Evolutionary conservation across 495 filamentous ascomycete genomes (phyloP).

Genomic region (Penicillium verhagenii): DNA sequence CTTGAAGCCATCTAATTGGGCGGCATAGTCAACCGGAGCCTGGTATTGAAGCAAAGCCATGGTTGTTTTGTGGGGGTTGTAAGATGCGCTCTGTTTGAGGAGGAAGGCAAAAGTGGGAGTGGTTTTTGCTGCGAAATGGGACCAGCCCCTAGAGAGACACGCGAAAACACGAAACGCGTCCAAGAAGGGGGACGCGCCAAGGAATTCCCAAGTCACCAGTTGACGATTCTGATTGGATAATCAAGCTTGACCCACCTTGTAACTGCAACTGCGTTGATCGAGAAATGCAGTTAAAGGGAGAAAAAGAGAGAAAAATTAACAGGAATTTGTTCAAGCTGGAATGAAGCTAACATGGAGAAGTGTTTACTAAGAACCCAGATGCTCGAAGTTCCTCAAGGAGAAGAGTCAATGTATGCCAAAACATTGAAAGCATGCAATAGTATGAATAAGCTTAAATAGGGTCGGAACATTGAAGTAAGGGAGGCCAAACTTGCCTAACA

Average conservation of each 20-base stretch:
- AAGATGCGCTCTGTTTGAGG: constrained; percentile 18
- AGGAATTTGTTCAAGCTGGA: no score
- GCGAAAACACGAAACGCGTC: constrained; percentile 5
- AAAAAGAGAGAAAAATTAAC: no score
- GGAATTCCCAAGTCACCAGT: neutral
- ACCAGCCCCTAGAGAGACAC: constrained; percentile 1
- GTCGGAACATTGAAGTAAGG: no score
- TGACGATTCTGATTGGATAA: neutral
- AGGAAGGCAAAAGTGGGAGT: constrained; percentile 25
- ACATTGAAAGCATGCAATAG: no score
- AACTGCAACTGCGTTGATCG: neutral
- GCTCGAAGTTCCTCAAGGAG: no score
- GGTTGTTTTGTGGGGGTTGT: constrained; percentile 21
- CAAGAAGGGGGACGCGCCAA: constrained; percentile 13
- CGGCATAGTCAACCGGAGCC: constrained; percentile 78
- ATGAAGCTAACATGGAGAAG: no score
- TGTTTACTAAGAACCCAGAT: no score
- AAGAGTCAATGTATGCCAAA: no score
- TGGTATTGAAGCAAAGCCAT: constrained; percentile 81
- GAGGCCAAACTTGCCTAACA: no score
- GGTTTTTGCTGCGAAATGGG: constrained; percentile 10
- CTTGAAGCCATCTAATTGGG: constrained; percentile 83
- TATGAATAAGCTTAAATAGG: no score
- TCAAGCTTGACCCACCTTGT: neutral
- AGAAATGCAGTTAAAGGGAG: no score